These are phyloP conservation scores for Mycena maculata DNA, from an alignment of 768 basidiomycete species.

Conservation along the genomic window DNA sequence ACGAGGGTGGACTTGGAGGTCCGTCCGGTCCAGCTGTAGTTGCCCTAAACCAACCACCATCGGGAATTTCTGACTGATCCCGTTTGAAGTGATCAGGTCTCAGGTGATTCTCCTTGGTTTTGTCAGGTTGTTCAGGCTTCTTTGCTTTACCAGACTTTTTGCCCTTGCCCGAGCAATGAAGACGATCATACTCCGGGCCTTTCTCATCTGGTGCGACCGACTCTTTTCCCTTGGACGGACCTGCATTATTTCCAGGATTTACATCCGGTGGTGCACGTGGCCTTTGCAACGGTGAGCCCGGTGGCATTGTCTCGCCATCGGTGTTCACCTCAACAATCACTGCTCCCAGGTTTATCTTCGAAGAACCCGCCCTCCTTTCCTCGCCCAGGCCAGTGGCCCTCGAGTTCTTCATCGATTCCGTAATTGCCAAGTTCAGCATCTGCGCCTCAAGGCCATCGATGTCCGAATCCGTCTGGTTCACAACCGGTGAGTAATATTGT, in stretches of 20 bases:
- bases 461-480: not conserved
- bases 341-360: not conserved
- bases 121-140: not conserved
- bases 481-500: not conserved
- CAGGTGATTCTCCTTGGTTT: slow-evolving; percentile 2
- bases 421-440: no score
- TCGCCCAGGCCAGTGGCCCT: not conserved
- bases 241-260: no score
- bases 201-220: not conserved
- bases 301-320: not conserved
- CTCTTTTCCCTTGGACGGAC: not conserved
- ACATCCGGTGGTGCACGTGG: no score
- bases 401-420: not conserved
- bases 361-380: slow-evolving; percentile 16
- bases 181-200: not conserved
- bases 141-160: not conserved
- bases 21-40: not conserved
- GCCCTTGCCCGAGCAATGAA: not conserved
- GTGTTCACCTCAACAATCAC: not conserved
- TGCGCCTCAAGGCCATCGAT: no score
- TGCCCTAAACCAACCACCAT: slow-evolving; percentile 14
- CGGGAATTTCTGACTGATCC: no score
- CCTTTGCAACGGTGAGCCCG: no score
- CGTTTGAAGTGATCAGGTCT: slow-evolving; percentile 12
- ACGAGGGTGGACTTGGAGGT: not conserved